These are phyloP conservation scores for Candida coleopterorum DNA, from an alignment of 805 yeast genomes.

Conservation along the genomic window DNA sequence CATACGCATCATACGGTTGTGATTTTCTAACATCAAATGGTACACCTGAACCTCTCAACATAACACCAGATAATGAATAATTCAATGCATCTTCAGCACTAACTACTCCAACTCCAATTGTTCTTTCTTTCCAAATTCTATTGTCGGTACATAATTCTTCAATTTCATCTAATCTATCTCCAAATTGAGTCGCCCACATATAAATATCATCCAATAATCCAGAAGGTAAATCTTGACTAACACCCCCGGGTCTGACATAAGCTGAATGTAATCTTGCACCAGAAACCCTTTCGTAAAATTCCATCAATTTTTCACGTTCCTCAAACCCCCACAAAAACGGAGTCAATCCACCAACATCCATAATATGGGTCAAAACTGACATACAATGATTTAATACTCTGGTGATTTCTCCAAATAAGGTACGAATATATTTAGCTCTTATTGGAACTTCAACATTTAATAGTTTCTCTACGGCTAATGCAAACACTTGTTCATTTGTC, in stretches of 20 bases:
- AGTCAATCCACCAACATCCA: slow-evolving; percentile 93
- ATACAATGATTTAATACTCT: slow-evolving; percentile 78
- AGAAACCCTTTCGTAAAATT: slow-evolving; percentile 83
- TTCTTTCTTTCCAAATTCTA: slow-evolving; percentile 89
- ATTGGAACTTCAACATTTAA: slow-evolving; percentile 80
- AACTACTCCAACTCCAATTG: slow-evolving; percentile 72
- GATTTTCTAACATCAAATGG: slow-evolving; percentile 83
- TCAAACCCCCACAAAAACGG: slow-evolving; percentile 94
- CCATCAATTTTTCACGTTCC: slow-evolving; percentile 91
- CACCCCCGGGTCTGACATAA: slow-evolving; percentile 90
- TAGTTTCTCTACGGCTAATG: slow-evolving; percentile 79
- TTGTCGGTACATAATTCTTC: slow-evolving; percentile 87
- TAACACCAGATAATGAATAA: slow-evolving; percentile 77
- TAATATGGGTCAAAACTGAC: slow-evolving; percentile 83
- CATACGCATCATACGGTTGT: slow-evolving; percentile 89
- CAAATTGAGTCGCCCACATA: slow-evolving; percentile 96
- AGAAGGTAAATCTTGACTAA: slow-evolving; percentile 79
- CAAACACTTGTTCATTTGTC: slow-evolving; percentile 82
- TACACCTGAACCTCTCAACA: slow-evolving; percentile 88
- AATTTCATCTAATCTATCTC: slow-evolving; percentile 86
- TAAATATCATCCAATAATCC: slow-evolving; percentile 86
- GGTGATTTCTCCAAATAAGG: slow-evolving; percentile 83
- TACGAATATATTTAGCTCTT: slow-evolving; percentile 80
- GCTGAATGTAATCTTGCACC: slow-evolving; percentile 90
- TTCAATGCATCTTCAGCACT: slow-evolving; percentile 85